These are phyloP conservation scores for Ogataea philodendri DNA, from an alignment of 805 yeast genomes.

Conservation along the genomic window DNA sequence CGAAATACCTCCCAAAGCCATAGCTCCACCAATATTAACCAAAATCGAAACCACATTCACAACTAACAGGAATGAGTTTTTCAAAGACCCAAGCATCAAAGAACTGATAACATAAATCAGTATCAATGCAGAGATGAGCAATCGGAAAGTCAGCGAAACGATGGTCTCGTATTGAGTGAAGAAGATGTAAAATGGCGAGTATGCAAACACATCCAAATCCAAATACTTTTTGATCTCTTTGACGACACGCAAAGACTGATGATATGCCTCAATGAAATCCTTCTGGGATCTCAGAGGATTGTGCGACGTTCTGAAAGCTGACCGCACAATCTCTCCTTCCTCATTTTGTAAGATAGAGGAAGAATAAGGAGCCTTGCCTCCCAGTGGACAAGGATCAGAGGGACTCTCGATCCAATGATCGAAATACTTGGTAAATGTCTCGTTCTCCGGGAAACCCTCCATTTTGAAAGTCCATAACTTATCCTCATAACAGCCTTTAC, in stretches of 20 bases:
- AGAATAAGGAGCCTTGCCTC: constrained; percentile 92
- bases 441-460: constrained; percentile 80
- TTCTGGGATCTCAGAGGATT: constrained; percentile 73
- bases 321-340: constrained; percentile 44
- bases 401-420: constrained; percentile 77
- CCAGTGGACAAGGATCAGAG: constrained; percentile 90
- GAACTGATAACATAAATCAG: constrained; percentile 52
- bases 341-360: constrained; percentile 49
- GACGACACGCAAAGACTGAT: constrained; percentile 65
- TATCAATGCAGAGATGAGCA: constrained; percentile 51
- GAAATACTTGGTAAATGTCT: constrained; percentile 66
- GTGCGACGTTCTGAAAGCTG: constrained; percentile 80
- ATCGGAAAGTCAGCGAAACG: constrained; percentile 51
- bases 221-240: constrained; percentile 46
- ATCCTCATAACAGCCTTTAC: constrained; percentile 68
- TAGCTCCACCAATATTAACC: constrained; percentile 72
- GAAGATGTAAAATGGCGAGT: constrained; percentile 88
- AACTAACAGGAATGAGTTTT: constrained; percentile 55
- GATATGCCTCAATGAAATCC: constrained; percentile 80
- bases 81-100: constrained; percentile 62
- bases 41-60: constrained; percentile 62
- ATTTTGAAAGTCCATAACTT: constrained; percentile 67
- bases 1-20: constrained; percentile 72
- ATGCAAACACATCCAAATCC: constrained; percentile 68
- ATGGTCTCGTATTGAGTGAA: constrained; percentile 84